Evolutionary conservation across 192 early-diverging fungal genomes (phyloP), one percentile per base, ranked within the genome.

Genomic region (Coemansia sp.): DNA sequence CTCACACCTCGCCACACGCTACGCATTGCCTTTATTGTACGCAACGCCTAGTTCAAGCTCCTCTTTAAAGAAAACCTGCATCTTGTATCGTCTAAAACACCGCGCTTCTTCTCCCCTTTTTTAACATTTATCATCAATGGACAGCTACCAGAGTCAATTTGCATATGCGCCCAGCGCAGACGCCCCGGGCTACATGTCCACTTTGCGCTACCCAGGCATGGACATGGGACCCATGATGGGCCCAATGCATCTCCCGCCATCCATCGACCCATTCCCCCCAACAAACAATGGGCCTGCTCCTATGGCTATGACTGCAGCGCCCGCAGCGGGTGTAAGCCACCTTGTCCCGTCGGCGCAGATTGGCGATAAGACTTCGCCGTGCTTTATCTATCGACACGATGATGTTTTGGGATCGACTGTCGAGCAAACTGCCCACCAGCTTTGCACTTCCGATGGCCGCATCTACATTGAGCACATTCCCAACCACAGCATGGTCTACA

Each of bases 91-190:
- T 19, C n/a, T 30, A 18, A n/a, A 34, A 16, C 59, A 60, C 23
- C 21, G 6, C 18, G 54, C 30, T 31, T 31, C 7, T 31, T 31
- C 26, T 31, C 7, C 7, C 7, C 26, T 25, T 30, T 24, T 21
- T 41, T 18, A 44, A 16, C 34, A 65, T 53, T 18, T n/a, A 52
- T 24, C 30, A 56, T 31, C 49, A 41, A 76, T 76, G 74, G 74
- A 76, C 56, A 69, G 54, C 64, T 76, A 76, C 68, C 74, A 70
- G 38, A 69, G 68, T 59, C 74, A 76, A 65, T 76, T 67, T 71
- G 74, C 68, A 76, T 76, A 76, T 49, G 68, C 74, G 55, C 28
- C 74, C 57, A 63, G 68, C 68, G 44, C 74, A 64, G 71, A 64
- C 49, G 67, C 67, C 28, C 47, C 61, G 8, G 58, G 58, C 23